A percentile compares a stretch with the other conserved stretches of the same genome.
phyloP scores from a whole-genome alignment of 495 filamentous ascomycete genomes.

The Evernia prunastri region DNA sequence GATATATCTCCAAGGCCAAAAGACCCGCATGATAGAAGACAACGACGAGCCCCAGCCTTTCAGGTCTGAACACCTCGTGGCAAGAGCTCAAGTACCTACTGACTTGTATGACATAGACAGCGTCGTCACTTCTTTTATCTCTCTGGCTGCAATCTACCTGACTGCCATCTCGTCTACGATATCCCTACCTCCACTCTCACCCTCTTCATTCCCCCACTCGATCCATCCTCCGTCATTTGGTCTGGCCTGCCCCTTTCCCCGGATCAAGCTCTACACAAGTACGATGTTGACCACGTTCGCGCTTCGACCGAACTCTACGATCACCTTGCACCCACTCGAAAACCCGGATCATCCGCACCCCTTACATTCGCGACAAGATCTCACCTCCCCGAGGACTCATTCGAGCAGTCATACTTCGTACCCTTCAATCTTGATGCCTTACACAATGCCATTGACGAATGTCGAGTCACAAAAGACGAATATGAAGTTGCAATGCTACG shows the following conservation, averaged over 20 bases:
- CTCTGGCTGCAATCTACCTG: conserved; percentile 75
- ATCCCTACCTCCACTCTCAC: conserved; percentile 64
- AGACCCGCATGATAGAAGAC: conserved; percentile 71
- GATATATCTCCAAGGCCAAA: conserved; percentile 83
- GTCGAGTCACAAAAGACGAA: conserved; percentile 64
- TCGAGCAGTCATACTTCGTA: conserved; percentile 12
- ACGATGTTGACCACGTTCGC: conserved; percentile 75
- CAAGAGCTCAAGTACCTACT: conserved; percentile 7
- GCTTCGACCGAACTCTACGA: conserved; percentile 64
- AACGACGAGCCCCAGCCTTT: conserved; percentile 73
- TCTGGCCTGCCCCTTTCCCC: conserved; percentile 74
- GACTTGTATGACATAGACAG: conserved; percentile 48
- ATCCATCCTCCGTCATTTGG: conserved; percentile 92
- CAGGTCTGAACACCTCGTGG: conserved; percentile 32
- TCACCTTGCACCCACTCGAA: conserved; percentile 41
- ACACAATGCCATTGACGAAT: conserved; percentile 56
- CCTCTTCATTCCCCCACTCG: conserved; percentile 85
- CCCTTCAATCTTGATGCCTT: conserved; percentile 34
- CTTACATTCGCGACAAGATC: conserved; percentile 26
- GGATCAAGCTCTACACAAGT: conserved; percentile 65
- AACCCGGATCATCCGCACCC: conserved; percentile 29
- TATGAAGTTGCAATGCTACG: conserved; percentile 76
- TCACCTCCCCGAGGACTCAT: conserved; percentile 25
- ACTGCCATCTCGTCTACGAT: conserved; percentile 78
- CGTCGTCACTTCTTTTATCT: conserved; percentile 94